These are phyloP conservation scores for Penicillium argentinense DNA, from an alignment of 495 filamentous ascomycete genomes.

Conservation along the genomic window DNA sequence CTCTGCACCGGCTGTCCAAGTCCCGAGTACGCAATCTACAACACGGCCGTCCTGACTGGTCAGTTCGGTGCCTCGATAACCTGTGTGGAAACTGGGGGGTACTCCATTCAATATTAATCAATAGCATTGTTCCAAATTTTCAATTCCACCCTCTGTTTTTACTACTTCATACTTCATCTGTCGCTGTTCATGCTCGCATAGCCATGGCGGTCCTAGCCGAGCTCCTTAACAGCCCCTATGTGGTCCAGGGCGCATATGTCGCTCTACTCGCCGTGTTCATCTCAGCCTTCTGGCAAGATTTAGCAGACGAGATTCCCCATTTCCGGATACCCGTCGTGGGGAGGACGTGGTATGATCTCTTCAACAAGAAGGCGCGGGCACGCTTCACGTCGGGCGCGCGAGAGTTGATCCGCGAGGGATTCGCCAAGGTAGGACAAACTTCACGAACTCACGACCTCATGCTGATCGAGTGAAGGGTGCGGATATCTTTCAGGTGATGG, in stretches of 20 bases:
- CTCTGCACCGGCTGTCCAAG: not conserved
- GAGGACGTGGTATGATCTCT: slow-evolving; percentile 28
- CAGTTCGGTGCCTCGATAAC: not conserved
- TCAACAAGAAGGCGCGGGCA: slow-evolving; percentile 31
- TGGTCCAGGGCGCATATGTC: slow-evolving; percentile 18
- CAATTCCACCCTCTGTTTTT: not conserved
- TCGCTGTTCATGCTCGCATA: not conserved
- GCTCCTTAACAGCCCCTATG: slow-evolving; percentile 24
- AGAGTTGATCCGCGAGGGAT: slow-evolving; percentile 28
- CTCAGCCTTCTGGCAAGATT: slow-evolving; percentile 27
- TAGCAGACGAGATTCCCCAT: slow-evolving; percentile 31
- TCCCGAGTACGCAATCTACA: not conserved
- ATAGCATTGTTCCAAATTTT: not conserved
- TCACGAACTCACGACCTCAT: not conserved
- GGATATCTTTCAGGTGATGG: slow-evolving; percentile 41
- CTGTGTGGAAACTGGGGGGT: not conserved
- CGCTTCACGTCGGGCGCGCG: slow-evolving; percentile 26
- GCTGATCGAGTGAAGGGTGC: slow-evolving; percentile 17
- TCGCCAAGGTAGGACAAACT: slow-evolving; percentile 23
- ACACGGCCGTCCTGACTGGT: not conserved
- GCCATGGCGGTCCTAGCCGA: slow-evolving; percentile 27
- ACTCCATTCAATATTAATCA: too few relatives aligned
- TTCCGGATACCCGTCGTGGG: slow-evolving; percentile 30
- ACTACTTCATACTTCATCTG: not conserved
- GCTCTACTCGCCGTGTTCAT: slow-evolving; percentile 22